Evolutionary conservation across 441 rosid genomes (phyloP).

Genomic region (Pelargonium fulgidum): DNA sequence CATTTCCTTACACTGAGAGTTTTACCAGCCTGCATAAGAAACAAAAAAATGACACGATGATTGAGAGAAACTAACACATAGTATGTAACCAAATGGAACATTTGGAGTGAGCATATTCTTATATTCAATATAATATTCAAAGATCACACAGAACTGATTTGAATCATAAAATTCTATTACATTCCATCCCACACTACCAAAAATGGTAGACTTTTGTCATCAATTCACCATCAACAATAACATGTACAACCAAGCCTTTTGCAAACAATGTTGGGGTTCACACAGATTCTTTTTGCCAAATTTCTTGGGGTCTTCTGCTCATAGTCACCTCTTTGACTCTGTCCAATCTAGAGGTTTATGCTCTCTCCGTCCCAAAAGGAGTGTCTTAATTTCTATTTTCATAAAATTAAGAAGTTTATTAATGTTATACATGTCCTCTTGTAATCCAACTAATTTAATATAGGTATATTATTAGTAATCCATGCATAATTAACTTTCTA

Average conservation of each 20-base stretch:
- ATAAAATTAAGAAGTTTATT: too few species aligned
- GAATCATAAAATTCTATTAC: neutral
- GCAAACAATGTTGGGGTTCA: too few species aligned
- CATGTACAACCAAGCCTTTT: too few species aligned
- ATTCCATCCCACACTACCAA: neutral
- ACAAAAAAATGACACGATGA: conserved; percentile 4
- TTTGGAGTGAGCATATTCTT: neutral
- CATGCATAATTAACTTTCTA: too few species aligned
- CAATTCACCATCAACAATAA: neutral
- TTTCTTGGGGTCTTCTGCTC: neutral
- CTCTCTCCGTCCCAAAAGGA: too few species aligned
- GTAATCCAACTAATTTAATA: too few species aligned
- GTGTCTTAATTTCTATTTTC: too few species aligned
- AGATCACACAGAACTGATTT: neutral
- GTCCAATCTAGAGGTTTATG: neutral
- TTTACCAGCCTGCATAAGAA: conserved; percentile 70
- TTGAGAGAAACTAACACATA: neutral
- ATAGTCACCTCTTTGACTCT: neutral
- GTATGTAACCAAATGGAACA: neutral
- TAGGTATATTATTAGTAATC: too few species aligned
- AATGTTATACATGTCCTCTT: too few species aligned
- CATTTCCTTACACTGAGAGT: conserved; percentile 89
- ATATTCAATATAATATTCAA: neutral
- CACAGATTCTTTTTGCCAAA: too few species aligned
- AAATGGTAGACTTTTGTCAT: neutral